Evolutionary conservation across 2,329 filamentous ascomycete species (phyloP).

Genomic region (Pseudogymnoascus sp.): DNA sequence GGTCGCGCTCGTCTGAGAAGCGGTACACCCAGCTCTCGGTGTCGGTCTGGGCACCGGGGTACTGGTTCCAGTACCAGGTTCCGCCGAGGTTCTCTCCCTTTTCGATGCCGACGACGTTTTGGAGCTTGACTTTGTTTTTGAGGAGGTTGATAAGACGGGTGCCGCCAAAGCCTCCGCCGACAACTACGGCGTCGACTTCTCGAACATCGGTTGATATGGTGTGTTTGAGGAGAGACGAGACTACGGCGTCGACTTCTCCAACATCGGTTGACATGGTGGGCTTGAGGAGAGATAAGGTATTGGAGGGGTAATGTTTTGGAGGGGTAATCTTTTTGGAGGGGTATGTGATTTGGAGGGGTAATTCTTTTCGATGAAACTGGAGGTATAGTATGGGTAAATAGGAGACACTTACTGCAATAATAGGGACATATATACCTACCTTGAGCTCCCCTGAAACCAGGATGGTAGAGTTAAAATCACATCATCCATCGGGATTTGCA

Average conservation of each 20-base stretch:
- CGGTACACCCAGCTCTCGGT: slow-evolving; percentile 15
- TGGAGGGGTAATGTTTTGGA: background rate
- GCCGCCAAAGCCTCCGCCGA: slow-evolving; percentile 23
- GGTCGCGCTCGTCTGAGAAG: background rate
- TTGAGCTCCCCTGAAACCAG: background rate
- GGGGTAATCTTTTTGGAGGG: background rate
- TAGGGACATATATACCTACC: background rate
- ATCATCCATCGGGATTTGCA: background rate
- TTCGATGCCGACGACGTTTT: slow-evolving; percentile 7
- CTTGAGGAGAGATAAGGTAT: background rate
- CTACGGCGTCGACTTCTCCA: too few species aligned
- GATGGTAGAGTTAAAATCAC: background rate
- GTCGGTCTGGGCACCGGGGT: slow-evolving; percentile 21
- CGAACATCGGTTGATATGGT: too few species aligned
- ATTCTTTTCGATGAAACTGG: background rate
- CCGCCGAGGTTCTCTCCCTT: slow-evolving; percentile 9
- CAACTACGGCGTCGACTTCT: slow-evolving; percentile 19
- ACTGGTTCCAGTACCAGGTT: slow-evolving; percentile 18
- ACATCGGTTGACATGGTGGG: background rate
- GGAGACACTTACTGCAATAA: background rate
- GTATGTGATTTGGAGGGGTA: background rate
- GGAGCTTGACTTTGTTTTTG: slow-evolving; percentile 13
- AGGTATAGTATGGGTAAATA: background rate
- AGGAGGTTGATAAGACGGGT: slow-evolving; percentile 10
- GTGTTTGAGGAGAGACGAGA: too few species aligned